Evolutionary conservation across 1,284 basidiomycete genomes (phyloP), one percentile per base, ranked within the genome.

Genomic region (Grifola frondosa): DNA sequence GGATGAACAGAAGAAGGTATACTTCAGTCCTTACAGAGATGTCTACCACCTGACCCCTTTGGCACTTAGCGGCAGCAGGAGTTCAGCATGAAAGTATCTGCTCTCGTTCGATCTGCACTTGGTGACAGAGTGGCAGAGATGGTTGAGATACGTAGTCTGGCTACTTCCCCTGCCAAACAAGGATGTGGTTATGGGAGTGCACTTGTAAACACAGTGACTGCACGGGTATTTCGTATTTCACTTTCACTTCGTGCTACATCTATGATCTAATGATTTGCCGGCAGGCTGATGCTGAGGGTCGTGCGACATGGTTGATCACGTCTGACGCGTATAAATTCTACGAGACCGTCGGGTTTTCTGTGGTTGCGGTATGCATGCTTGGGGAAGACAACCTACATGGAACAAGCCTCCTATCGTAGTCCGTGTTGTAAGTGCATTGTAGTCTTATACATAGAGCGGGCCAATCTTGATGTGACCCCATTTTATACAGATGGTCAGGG

Each of bases 281-380:
- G 4, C 15, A 44, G 42, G 33, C 31, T 22, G 42, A 44, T 20
- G 36, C 20, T 20, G 31, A 39, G 7, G 37, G 42, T 7, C 45
- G 21, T 31, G 47, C 49, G 28, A 36, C 43, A 6, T 47, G 48
- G 50, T 29, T 52, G n/a, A n/a, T 47, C 22, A 47, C 50, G 8
- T 35, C 34, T 4, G 39, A 37, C 11, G 47, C 50, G 2, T 34
- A 33, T 7, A 12, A 17, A 4, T 52, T 52, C 28, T 52, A 52
- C 23, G 40, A 45, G 19, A 8, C 5, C 2, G 40, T 49, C 10
- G 45, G 51, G 0, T 53, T 53, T 29, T 22, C 36, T 1, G 24
- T 25, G 4, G 24, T 46, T 4, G 44, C 9, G 15, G 44, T 40
- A 26, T 6, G 4, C 4, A n/a, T 8, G 23, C 13, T 47, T 8